These are phyloP conservation scores for Patellaria atrata DNA, from an alignment of 495 filamentous ascomycete genomes.

Conservation along the genomic window DNA sequence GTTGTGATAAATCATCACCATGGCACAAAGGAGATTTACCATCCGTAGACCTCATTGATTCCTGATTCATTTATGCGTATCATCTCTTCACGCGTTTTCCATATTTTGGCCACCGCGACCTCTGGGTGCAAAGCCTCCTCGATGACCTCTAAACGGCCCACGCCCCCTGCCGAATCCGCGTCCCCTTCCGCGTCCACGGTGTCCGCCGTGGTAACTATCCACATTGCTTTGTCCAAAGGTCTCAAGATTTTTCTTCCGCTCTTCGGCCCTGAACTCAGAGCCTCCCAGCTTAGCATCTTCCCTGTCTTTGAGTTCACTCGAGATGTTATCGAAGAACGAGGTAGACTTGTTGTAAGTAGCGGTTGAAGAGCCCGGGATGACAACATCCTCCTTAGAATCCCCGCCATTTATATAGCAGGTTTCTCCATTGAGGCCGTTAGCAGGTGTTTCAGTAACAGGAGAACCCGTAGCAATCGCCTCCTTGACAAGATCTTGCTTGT, in stretches of 20 bases:
- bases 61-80: no score
- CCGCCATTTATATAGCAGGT: conserved; percentile 11
- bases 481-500: conserved; percentile 89
- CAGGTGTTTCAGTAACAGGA: conserved; percentile 30
- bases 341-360: conserved; percentile 64
- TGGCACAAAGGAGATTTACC: no score
- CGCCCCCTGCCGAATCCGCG: conserved; percentile 39
- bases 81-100: no score
- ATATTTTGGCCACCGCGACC: no score
- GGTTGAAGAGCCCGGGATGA: conserved; percentile 28
- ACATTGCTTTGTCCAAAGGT: conserved; percentile 98
- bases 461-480: conserved; percentile 71
- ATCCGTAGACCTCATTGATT: no score
- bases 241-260: conserved; percentile 90
- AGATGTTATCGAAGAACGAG: conserved; percentile 97
- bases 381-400: conserved; percentile 25
- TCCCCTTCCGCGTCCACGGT: conserved; percentile 33
- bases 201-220: conserved; percentile 68
- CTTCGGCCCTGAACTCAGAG: conserved; percentile 83
- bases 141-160: no score
- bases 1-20: no score
- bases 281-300: conserved; percentile 65
- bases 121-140: no score
- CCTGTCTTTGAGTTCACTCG: conserved; percentile 81
- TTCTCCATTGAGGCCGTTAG: conserved; percentile 9